A percentile compares a stretch with the other conserved stretches of the same genome.
Evolutionary conservation across 257 asterid species (phyloP).

Genomic region (Fraxinus americana): DNA sequence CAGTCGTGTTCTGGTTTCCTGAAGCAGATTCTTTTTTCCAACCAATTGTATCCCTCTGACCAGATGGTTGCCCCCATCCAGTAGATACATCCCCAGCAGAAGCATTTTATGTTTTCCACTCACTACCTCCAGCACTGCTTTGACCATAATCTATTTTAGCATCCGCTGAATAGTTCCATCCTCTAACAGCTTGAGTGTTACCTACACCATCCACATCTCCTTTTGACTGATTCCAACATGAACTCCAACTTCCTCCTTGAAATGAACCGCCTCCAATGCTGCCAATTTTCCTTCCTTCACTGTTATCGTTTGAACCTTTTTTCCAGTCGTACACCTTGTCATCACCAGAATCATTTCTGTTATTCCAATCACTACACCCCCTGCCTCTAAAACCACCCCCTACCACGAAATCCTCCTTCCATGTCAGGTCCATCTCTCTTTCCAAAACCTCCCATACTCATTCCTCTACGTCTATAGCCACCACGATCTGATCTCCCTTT

Average conservation of each 20-base stretch:
- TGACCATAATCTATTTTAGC: constrained; percentile 21
- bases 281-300: constrained; percentile 52
- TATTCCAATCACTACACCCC: constrained; percentile 73
- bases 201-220: constrained; percentile 33
- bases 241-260: constrained; percentile 28
- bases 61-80: constrained; percentile 7
- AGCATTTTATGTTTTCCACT: constrained; percentile 36
- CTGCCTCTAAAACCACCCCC: too few relatives aligned
- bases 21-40: too few relatives aligned
- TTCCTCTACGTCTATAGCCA: constrained; percentile 58
- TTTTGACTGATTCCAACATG: constrained; percentile 43
- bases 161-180: not conserved
- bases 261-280: constrained; percentile 41
- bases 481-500: constrained; percentile 63
- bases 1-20: constrained; percentile 26
- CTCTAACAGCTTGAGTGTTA: constrained; percentile 29
- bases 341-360: constrained; percentile 52
- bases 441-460: constrained; percentile 51
- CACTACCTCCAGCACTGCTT: constrained; percentile 26
- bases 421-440: constrained; percentile 47
- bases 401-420: too few relatives aligned
- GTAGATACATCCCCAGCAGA: constrained; percentile 21
- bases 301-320: constrained; percentile 34
- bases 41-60: constrained; percentile 21
- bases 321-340: constrained; percentile 54